phyloP scores from a whole-genome alignment of 1,284 basidiomycete genomes.

The Porodaedalea pini region DNA sequence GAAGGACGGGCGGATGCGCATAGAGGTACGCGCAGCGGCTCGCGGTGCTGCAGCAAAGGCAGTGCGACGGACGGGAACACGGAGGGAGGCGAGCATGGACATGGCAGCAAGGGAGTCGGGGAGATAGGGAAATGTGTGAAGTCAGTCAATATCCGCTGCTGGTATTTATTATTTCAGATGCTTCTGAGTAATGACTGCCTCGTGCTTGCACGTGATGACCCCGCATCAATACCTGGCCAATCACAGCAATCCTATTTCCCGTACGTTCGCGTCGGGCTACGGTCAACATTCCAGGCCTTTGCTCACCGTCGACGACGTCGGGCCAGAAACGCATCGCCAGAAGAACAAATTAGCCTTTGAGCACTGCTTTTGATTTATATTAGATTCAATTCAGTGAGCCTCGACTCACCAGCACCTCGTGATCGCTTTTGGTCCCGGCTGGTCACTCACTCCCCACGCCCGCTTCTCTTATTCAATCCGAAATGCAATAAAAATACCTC shows the following conservation, averaged over 20 bases:
- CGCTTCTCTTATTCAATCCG: not conserved
- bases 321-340: not conserved
- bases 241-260: not conserved
- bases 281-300: not conserved
- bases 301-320: not conserved
- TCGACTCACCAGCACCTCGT: not conserved
- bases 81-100: conserved; percentile 45
- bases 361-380: not conserved
- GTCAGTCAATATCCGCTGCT: not conserved
- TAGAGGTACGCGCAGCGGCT: conserved; percentile 28
- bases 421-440: not conserved
- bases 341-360: not conserved
- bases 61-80: conserved; percentile 43
- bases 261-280: not conserved
- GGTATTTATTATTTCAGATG: not conserved
- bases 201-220: not conserved
- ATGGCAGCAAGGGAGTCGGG: conserved; percentile 31
- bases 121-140: not conserved
- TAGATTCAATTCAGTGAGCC: conserved; percentile 1
- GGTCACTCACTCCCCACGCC: not conserved
- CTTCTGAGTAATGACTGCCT: not conserved
- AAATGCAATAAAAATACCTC: too few relatives aligned
- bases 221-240: not conserved
- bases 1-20: conserved; percentile 35
- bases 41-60: conserved; percentile 35